Percentiles rank a stretch among this genome's conserved stretches.
Conservation (phyloP, 768 basidiomycete species). For the Russula lepida region DNA sequence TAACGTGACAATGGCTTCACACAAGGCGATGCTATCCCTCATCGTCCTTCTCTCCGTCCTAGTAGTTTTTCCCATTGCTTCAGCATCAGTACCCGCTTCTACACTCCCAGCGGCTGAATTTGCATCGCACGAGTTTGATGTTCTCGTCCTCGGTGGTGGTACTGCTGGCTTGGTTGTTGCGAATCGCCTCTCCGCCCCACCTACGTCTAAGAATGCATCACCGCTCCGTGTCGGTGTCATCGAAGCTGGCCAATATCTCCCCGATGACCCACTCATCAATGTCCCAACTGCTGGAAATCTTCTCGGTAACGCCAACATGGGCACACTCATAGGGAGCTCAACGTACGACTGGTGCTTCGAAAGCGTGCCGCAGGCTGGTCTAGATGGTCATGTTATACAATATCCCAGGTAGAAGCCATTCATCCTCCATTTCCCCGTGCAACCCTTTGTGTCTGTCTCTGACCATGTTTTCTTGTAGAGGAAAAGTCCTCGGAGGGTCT, state of each 20-base stretch:
- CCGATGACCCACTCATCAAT: slow-evolving; percentile 17
- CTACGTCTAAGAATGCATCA: not conserved
- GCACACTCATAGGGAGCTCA: slow-evolving; percentile 16
- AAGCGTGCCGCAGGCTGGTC: slow-evolving; percentile 15
- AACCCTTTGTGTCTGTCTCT: not conserved
- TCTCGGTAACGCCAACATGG: slow-evolving; percentile 14
- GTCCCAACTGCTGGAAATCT: slow-evolving; percentile 19
- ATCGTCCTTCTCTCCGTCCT: not conserved
- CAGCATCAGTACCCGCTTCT: not conserved
- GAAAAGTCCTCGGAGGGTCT: slow-evolving; percentile 19
- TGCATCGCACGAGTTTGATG: slow-evolving; percentile 12
- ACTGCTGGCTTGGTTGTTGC: slow-evolving; percentile 18
- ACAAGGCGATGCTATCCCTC: not conserved
- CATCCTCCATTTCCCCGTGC: not conserved
- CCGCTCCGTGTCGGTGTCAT: slow-evolving; percentile 19
- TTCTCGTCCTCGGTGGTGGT: slow-evolving; percentile 17
- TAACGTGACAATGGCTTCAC: not conserved
- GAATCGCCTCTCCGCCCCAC: slow-evolving; percentile 17
- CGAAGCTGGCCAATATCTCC: slow-evolving; percentile 17
- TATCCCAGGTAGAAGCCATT: slow-evolving; percentile 10
- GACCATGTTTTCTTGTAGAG: not conserved
- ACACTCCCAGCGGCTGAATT: slow-evolving; percentile 13
- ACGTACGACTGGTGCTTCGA: slow-evolving; percentile 20
- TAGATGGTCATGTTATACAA: slow-evolving; percentile 13
- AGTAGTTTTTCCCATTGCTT: not conserved